These are phyloP conservation scores for Talaromyces ruber DNA, from an alignment of 495 filamentous ascomycete species.

Conservation along the genomic window DNA sequence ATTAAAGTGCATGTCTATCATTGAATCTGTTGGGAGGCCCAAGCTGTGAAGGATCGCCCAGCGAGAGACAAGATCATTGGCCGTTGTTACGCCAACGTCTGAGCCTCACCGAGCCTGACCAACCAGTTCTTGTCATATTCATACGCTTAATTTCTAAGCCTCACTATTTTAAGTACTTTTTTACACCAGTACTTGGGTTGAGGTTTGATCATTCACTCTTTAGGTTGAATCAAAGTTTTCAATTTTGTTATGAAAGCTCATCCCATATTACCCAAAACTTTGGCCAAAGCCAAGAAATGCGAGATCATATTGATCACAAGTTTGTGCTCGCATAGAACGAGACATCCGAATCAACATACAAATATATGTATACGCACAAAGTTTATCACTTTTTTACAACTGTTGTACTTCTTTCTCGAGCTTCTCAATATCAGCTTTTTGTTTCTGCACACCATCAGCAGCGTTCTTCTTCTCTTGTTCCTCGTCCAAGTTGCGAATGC, in stretches of 20 bases:
- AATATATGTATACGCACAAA: neutral
- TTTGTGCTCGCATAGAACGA: neutral
- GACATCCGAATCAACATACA: neutral
- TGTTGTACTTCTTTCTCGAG: slow-evolving; percentile 8
- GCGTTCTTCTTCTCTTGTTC: neutral
- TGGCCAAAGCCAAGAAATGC: no score
- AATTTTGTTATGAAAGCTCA: no score
- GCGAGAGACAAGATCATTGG: neutral
- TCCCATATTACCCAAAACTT: no score
- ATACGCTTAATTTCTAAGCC: neutral
- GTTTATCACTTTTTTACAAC: slow-evolving; percentile 1
- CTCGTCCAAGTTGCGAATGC: neutral
- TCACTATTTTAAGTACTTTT: neutral
- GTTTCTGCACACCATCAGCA: slow-evolving; percentile 6
- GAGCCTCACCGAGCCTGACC: neutral
- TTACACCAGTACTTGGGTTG: neutral
- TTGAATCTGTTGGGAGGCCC: neutral
- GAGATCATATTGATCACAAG: no score
- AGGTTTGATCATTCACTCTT: no score
- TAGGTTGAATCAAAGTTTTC: no score
- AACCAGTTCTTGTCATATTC: neutral
- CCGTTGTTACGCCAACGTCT: neutral
- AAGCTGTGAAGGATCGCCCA: no score
- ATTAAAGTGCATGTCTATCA: neutral
- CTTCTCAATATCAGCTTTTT: slow-evolving; percentile 10